Base-by-base conservation (phyloP, 2,329 filamentous ascomycete species). In the Zymoseptoria tritici region DNA sequence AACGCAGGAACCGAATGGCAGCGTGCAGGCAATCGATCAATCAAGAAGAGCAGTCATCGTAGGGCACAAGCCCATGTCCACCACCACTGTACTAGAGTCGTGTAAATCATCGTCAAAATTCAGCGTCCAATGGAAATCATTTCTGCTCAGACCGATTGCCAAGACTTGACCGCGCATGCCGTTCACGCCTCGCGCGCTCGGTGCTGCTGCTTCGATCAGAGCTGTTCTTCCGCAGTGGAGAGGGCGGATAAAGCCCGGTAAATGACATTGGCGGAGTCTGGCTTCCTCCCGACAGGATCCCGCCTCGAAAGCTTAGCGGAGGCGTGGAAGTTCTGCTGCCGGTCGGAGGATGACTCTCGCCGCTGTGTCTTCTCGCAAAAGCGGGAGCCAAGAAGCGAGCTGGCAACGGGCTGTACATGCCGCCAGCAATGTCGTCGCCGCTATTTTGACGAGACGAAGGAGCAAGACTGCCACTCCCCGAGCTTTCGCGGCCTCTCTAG, bases 401-500 rank as follows among this genome's bases (percentile, higher is more conserved):
- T 46, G 36, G 36, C 16, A 46, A 16, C 13, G 36, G 36, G 16
- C 16, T 46, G 36, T 46, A n/a, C 36, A 46, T 13, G 13, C 13
- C 36, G 36, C 36, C 36, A 46, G 36, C 36, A 46, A n/a, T 46
- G 36, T 46, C 36, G 16, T 46, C 36, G 36, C 36, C 36, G 36
- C 36, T 46, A 7, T 46, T 46, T n/a, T 46, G 36, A n/a, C 36
- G 36, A 5, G 36, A 46, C 6, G 36, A n/a, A 46, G 36, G 36
- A 16, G 36, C 36, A 46, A 46, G 36, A 46, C 36, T n/a, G 36
- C 36, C 36, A 16, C 36, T 46, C 13, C 16, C 16, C n/a, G 36
- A 46, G 36, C 54, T 24, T 26, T 56, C 19, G 31, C 36, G 54
- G 36, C 24, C 49, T 61, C 64, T 57, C 64, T 66, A 66, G 59